These are phyloP conservation scores for Monosporozyma unispora DNA, from an alignment of 805 yeast genomes.

Conservation along the genomic window DNA sequence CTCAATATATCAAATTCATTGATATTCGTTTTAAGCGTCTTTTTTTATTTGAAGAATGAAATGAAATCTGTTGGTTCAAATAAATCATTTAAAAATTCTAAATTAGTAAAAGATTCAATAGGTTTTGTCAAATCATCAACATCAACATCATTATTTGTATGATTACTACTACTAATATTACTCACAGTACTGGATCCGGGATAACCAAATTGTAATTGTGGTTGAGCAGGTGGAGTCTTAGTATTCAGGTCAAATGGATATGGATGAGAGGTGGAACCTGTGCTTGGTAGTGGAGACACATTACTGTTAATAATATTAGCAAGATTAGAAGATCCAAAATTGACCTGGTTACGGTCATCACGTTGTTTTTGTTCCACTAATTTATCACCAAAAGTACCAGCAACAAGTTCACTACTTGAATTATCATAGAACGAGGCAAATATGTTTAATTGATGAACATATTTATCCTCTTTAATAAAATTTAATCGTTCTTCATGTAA, in stretches of 20 bases:
- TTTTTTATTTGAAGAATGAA: constrained; percentile 12
- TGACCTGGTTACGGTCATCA: background rate
- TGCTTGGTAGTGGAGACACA: background rate
- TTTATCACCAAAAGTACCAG: constrained; percentile 1
- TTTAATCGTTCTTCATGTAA: constrained; percentile 12
- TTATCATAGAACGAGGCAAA: constrained; percentile 22
- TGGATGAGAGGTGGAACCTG: background rate
- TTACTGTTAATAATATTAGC: no score
- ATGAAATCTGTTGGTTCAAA: constrained; percentile 25
- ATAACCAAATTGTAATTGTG: background rate
- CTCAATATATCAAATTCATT: background rate
- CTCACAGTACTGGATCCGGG: background rate
- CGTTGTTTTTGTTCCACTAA: background rate
- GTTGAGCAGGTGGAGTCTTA: background rate
- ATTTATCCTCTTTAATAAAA: constrained; percentile 10
- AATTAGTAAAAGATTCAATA: constrained; percentile 9
- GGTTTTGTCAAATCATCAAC: constrained; percentile 4
- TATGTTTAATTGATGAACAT: constrained; percentile 12
- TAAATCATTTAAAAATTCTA: constrained; percentile 18
- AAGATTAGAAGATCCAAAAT: background rate
- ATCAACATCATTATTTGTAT: background rate
- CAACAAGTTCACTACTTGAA: constrained; percentile 16
- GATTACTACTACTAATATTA: constrained; percentile 1
- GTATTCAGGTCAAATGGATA: background rate
- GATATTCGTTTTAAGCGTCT: no score